Evolutionary conservation across 805 yeast genomes (phyloP).

Genomic region (Gaillardinia entomophila): DNA sequence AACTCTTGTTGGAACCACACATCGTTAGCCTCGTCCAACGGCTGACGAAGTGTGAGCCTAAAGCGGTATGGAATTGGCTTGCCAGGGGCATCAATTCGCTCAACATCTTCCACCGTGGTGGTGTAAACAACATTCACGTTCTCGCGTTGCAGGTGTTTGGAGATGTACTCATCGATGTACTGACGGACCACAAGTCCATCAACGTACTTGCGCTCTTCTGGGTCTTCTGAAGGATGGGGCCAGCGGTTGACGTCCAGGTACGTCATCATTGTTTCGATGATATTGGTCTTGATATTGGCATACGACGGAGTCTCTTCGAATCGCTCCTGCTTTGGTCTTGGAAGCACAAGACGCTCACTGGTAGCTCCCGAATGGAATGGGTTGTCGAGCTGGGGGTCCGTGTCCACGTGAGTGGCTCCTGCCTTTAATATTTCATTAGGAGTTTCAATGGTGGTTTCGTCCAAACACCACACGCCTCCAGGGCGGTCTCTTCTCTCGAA

Average conservation of each 20-base stretch:
- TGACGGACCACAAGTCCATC: conserved; percentile 18
- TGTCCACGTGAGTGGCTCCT: conserved; percentile 13
- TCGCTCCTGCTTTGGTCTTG: conserved; percentile 17
- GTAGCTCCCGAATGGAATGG: conserved; percentile 12
- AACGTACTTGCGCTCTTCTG: conserved; percentile 18
- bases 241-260: conserved; percentile 35
- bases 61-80: conserved; percentile 12
- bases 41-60: conserved; percentile 23
- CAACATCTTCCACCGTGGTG: conserved; percentile 37
- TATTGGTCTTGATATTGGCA: conserved; percentile 28
- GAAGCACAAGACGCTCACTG: conserved; percentile 4
- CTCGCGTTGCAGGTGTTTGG: conserved; percentile 11
- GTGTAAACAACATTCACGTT: conserved; percentile 17
- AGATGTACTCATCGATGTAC: conserved; percentile 24
- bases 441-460: conserved; percentile 12
- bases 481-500: conserved; percentile 34
- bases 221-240: conserved; percentile 17
- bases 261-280: conserved; percentile 42
- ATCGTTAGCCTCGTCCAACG: conserved; percentile 16
- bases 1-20: conserved; percentile 32
- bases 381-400: conserved; percentile 23
- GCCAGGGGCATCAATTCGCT: conserved; percentile 8
- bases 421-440: conserved; percentile 17
- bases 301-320: conserved; percentile 25
- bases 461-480: conserved; percentile 43